These are phyloP conservation scores for Trichophyton simii DNA, from an alignment of 2,329 filamentous ascomycete genomes.

Conservation along the genomic window DNA sequence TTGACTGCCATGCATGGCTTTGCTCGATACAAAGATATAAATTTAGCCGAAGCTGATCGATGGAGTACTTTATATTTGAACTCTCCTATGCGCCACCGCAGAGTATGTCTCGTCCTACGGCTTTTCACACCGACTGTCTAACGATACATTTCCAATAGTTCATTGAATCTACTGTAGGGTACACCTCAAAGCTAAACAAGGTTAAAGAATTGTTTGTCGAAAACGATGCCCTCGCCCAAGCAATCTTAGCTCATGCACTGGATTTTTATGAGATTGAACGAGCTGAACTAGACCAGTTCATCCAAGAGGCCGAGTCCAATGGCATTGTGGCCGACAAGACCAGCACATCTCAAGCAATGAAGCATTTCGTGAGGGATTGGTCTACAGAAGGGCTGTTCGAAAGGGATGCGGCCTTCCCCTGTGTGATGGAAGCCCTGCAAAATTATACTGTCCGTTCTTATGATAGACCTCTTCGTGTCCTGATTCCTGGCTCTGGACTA, in stretches of 20 bases:
- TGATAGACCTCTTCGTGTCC: slow-evolving; percentile 24
- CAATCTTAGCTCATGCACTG: slow-evolving; percentile 36
- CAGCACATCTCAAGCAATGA: slow-evolving; percentile 42
- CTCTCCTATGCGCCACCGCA: slow-evolving; percentile 3
- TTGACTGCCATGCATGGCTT: slow-evolving; percentile 19
- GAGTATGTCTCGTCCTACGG: slow-evolving; percentile 3
- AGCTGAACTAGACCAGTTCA: slow-evolving; percentile 36
- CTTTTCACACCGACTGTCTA: not conserved
- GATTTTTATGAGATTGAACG: slow-evolving; percentile 36
- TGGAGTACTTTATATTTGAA: slow-evolving; percentile 6
- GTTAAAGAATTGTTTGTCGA: slow-evolving; percentile 32
- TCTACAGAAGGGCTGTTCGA: slow-evolving; percentile 38
- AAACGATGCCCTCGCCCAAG: slow-evolving; percentile 38
- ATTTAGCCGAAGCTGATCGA: slow-evolving; percentile 14
- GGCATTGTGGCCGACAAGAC: slow-evolving; percentile 35
- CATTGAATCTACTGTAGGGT: slow-evolving; percentile 46
- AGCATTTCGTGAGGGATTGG: slow-evolving; percentile 49
- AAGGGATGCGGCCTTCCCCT: slow-evolving; percentile 29
- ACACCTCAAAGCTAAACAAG: slow-evolving; percentile 41
- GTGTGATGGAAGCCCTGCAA: slow-evolving; percentile 21
- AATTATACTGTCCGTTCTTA: slow-evolving; percentile 9
- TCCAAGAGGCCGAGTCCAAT: slow-evolving; percentile 24
- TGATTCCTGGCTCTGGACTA: slow-evolving; percentile 44
- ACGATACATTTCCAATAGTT: slow-evolving; percentile 21
- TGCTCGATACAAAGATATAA: slow-evolving; percentile 16